Evolutionary conservation across 2,329 filamentous ascomycete genomes (phyloP).

Genomic region (Talaromyces sp.): DNA sequence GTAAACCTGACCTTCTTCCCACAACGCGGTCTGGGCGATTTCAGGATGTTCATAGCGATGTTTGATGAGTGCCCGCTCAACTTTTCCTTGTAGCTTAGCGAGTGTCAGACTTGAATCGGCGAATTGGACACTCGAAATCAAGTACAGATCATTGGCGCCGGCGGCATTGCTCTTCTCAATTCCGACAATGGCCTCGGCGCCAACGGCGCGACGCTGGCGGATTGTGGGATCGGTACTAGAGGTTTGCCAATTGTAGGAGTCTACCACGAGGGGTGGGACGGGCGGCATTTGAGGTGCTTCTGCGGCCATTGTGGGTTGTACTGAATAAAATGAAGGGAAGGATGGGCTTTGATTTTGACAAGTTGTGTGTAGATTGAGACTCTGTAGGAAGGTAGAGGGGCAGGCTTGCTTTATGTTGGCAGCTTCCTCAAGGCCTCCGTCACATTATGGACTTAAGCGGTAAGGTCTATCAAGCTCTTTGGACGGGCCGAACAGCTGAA

Average conservation of each 20-base stretch:
- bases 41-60: slow-evolving; percentile 11
- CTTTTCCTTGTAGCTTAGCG: background rate
- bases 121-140: background rate
- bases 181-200: slow-evolving; percentile 9
- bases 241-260: slow-evolving; percentile 1
- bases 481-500: no score
- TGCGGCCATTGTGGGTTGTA: background rate
- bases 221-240: background rate
- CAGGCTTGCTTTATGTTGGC: background rate
- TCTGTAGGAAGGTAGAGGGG: background rate
- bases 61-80: slow-evolving; percentile 1
- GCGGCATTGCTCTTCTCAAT: slow-evolving; percentile 1
- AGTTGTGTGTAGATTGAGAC: background rate
- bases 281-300: slow-evolving; percentile 7
- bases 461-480: no score
- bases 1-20: background rate
- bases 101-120: background rate
- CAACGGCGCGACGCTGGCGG: slow-evolving; percentile 2
- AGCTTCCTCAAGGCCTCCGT: no score
- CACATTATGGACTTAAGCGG: no score
- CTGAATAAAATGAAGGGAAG: background rate
- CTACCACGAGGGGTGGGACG: slow-evolving; percentile 11
- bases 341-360: background rate
- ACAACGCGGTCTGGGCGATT: slow-evolving; percentile 1
- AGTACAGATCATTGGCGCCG: slow-evolving; percentile 8